Evolutionary conservation across 192 early-diverging fungal genomes (phyloP).

Genomic region (Coemansia sp.): DNA sequence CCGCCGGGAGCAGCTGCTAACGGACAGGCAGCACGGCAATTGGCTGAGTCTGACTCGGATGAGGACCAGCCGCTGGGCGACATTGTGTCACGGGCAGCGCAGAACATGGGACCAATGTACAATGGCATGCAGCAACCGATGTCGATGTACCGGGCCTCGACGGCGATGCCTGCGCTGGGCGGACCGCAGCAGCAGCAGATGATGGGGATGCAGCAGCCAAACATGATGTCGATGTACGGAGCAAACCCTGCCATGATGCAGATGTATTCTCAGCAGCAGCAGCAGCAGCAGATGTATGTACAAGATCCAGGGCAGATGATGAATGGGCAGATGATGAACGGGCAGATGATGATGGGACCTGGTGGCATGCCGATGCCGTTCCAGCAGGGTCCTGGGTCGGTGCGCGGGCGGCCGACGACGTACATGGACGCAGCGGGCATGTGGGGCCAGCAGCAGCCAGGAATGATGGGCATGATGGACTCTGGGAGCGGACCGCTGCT

Average conservation of each 20-base stretch:
- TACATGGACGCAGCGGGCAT: conserved; percentile 42
- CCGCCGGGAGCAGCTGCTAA: conserved; percentile 13
- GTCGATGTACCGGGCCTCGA: conserved; percentile 44
- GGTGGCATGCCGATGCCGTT: conserved; percentile 39
- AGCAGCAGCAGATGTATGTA: conserved; percentile 40
- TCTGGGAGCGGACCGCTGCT: conserved; percentile 47
- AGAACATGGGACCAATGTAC: conserved; percentile 17
- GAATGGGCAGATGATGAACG: conserved; percentile 24
- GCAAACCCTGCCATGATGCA: conserved; percentile 23
- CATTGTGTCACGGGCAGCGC: conserved; percentile 28
- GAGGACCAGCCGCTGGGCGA: conserved; percentile 46
- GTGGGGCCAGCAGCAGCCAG: conserved; percentile 44
- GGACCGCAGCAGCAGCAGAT: conserved; percentile 25
- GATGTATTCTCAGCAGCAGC: conserved; percentile 41
- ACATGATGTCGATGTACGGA: conserved; percentile 47
- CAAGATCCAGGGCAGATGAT: conserved; percentile 39
- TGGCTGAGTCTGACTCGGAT: conserved; percentile 43
- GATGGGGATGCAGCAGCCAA: conserved; percentile 22
- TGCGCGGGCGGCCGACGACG: conserved; percentile 35
- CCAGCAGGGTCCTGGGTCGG: conserved; percentile 24
- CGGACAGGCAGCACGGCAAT: conserved; percentile 22
- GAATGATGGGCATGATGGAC: conserved; percentile 41
- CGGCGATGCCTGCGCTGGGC: conserved; percentile 23
- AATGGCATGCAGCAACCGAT: conserved; percentile 23
- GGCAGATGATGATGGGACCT: conserved; percentile 23